Evolutionary conservation across 2,329 filamentous ascomycete genomes (phyloP).

Genomic region (Pyrenochaeta sp.): DNA sequence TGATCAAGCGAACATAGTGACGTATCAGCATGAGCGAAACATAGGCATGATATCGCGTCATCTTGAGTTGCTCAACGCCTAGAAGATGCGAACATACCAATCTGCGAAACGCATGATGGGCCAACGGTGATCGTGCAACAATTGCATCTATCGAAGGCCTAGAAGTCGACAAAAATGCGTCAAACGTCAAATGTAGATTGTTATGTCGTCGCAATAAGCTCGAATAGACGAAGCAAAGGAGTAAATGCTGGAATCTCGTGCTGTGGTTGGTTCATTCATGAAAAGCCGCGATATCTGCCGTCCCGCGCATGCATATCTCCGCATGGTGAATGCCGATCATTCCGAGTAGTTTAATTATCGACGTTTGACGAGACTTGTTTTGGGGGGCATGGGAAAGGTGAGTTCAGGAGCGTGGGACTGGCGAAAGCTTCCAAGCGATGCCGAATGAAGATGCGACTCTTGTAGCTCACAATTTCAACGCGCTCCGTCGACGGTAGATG

Average conservation of each 20-base stretch:
- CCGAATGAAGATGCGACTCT: neutral
- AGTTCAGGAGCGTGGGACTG: neutral
- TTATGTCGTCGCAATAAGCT: conserved; percentile 1
- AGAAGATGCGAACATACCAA: too few relatives aligned
- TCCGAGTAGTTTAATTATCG: neutral
- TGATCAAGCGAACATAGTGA: neutral
- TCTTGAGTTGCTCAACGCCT: neutral
- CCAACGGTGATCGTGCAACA: neutral
- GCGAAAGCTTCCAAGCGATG: neutral
- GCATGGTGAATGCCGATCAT: neutral
- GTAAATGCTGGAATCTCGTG: neutral
- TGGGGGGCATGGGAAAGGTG: neutral
- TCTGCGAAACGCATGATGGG: neutral
- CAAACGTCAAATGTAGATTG: neutral
- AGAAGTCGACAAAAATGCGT: neutral
- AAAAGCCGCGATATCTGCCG: neutral
- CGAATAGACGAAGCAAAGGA: neutral
- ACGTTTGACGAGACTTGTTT: neutral
- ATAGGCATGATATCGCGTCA: neutral
- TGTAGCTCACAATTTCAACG: neutral
- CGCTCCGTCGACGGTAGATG: neutral
- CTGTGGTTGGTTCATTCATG: neutral
- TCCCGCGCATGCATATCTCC: neutral
- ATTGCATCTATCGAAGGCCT: neutral
- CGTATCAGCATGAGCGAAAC: neutral